Conservation (phyloP, 2,329 filamentous ascomycete genomes). For the Monosporascus cannonballus region DNA sequence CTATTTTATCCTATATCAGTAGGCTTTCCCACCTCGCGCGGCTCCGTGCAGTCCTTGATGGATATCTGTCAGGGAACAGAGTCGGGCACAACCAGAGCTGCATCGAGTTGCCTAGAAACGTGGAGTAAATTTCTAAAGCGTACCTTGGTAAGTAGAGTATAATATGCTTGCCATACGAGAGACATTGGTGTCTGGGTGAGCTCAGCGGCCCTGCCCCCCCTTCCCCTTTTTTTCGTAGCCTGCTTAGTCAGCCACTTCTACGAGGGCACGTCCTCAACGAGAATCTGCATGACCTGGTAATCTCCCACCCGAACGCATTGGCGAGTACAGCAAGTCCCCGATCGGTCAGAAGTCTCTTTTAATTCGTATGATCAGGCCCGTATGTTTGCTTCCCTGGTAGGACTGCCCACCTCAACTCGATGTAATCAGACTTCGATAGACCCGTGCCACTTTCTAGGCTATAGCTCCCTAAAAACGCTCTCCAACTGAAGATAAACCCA, state of each 20-base stretch:
- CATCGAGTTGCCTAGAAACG: neutral
- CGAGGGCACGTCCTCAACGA: slow-evolving; percentile 13
- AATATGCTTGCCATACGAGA: too few relatives aligned
- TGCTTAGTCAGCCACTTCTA: slow-evolving; percentile 14
- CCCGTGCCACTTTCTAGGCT: slow-evolving; percentile 14
- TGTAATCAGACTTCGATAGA: slow-evolving; percentile 20
- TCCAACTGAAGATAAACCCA: slow-evolving; percentile 23
- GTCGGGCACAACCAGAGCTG: neutral
- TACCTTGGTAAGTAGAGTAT: too few relatives aligned
- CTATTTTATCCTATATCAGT: too few relatives aligned
- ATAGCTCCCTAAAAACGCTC: slow-evolving; percentile 22
- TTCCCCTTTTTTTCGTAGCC: slow-evolving; percentile 3
- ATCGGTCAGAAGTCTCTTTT: slow-evolving; percentile 19
- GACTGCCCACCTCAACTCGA: slow-evolving; percentile 18
- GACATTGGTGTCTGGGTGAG: too few relatives aligned
- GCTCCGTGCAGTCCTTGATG: too few relatives aligned
- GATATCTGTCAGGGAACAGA: too few relatives aligned
- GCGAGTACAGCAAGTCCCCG: slow-evolving; percentile 18
- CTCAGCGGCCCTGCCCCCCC: neutral
- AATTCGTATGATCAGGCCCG: slow-evolving; percentile 9
- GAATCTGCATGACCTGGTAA: slow-evolving; percentile 15
- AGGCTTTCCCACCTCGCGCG: too few relatives aligned
- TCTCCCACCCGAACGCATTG: slow-evolving; percentile 20
- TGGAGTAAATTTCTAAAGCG: neutral
- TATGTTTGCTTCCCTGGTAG: slow-evolving; percentile 19